Conservation (phyloP, 306 rosid species). For the Cucurbita argyrosperma region DNA sequence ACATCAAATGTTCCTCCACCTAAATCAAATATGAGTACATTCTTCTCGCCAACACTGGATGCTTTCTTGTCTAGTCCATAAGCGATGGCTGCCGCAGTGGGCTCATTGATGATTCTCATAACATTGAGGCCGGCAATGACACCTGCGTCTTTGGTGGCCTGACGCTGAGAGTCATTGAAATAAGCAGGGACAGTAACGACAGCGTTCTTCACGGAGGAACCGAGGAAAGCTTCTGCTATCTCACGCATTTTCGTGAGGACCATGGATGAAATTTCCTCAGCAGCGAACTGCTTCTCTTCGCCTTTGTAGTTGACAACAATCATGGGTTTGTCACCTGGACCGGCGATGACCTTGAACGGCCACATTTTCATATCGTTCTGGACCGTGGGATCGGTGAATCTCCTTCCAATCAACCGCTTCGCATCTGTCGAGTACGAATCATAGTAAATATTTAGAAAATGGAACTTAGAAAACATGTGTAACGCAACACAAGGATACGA, state of each 20-base stretch:
- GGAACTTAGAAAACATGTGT: not conserved
- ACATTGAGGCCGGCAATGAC: slow-evolving; percentile 62
- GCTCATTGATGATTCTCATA: slow-evolving; percentile 49
- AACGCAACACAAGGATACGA: not conserved
- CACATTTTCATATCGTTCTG: slow-evolving; percentile 61
- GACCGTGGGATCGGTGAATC: slow-evolving; percentile 39
- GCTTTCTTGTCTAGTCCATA: slow-evolving; percentile 64
- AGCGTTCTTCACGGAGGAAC: slow-evolving; percentile 45
- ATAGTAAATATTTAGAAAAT: not conserved
- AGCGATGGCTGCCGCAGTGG: slow-evolving; percentile 62
- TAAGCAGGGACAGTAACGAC: slow-evolving; percentile 80
- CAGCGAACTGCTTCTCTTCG: slow-evolving; percentile 42
- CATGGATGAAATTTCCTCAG: slow-evolving; percentile 66
- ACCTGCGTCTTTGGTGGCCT: slow-evolving; percentile 63
- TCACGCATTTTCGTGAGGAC: slow-evolving; percentile 69
- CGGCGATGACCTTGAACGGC: slow-evolving; percentile 55
- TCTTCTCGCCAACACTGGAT: slow-evolving; percentile 41
- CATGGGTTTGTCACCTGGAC: slow-evolving; percentile 54
- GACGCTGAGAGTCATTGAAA: slow-evolving; percentile 61
- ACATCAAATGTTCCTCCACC: slow-evolving; percentile 35
- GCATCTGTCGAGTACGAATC: slow-evolving; percentile 31
- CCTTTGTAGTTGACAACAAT: slow-evolving; percentile 45
- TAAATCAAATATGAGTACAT: slow-evolving; percentile 48
- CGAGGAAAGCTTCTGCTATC: slow-evolving; percentile 75
- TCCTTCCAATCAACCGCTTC: slow-evolving; percentile 73